Percentiles rank a stretch among this genome's conserved stretches.
Evolutionary conservation across 2,329 filamentous ascomycete species (phyloP).

Genomic region (Ceratocystis smalleyi): DNA sequence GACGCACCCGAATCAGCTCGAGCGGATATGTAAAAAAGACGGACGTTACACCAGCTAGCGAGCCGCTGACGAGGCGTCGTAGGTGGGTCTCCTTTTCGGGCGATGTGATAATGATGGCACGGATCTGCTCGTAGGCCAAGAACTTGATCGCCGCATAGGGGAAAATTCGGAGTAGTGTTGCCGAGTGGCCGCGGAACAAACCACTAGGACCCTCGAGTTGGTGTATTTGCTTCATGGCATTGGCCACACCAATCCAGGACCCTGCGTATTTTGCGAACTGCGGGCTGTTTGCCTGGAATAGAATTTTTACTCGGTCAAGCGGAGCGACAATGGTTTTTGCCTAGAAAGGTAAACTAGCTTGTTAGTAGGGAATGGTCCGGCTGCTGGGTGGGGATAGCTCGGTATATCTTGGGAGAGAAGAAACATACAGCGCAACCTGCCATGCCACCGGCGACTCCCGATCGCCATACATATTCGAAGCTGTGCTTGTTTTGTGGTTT

Average conservation of each 20-base stretch:
- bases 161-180: slow-evolving; percentile 84
- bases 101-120: slow-evolving; percentile 56
- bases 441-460: slow-evolving; percentile 71
- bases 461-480: slow-evolving; percentile 69
- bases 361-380: slow-evolving; percentile 15
- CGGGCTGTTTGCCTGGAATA: slow-evolving; percentile 90
- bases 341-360: slow-evolving; percentile 30
- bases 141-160: slow-evolving; percentile 98
- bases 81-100: slow-evolving; percentile 63
- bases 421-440: slow-evolving; percentile 73
- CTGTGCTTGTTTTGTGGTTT: slow-evolving; percentile 43
- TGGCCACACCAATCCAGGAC: slow-evolving; percentile 70
- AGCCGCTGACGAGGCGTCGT: slow-evolving; percentile 58
- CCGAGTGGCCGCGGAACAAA: slow-evolving; percentile 85
- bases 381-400: too few relatives aligned
- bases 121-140: slow-evolving; percentile 91
- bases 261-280: slow-evolving; percentile 87
- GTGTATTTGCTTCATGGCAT: slow-evolving; percentile 74
- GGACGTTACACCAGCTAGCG: slow-evolving; percentile 67
- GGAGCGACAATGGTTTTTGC: slow-evolving; percentile 92
- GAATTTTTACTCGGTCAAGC: slow-evolving; percentile 93
- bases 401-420: neutral
- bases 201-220: slow-evolving; percentile 55
- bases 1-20: slow-evolving; percentile 77
- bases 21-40: slow-evolving; percentile 95